Base-by-base conservation (phyloP, 768 basidiomycete species). In the Paxillus rubicundulus region DNA sequence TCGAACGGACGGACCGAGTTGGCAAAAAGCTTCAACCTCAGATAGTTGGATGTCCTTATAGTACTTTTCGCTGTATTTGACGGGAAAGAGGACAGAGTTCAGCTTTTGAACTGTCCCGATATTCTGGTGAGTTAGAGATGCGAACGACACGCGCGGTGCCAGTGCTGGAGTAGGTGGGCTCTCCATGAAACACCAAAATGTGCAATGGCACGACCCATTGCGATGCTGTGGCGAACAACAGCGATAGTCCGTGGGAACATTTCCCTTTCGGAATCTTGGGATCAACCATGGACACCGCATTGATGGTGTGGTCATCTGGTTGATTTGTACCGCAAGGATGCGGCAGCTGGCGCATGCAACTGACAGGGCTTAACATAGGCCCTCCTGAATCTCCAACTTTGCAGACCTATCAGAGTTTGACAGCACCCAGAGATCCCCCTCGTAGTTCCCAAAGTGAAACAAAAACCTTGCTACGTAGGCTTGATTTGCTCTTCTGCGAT, bases 11-110 rank as follows among this genome's bases (percentile, higher is more conserved):
- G 62, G 60, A 93, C 92, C 79, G 59, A 95, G 85, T 70, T 92
- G 86, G 74, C 90, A 92, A 70, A 90, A 94, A 17, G 87, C 82
- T 61, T 95, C 92, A 14, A 86, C 77, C 54, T 92, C 87, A 13
- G 88, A 80, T 38, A 78, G 74, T 44, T 91, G 70, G 55, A 95
- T 83, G 63, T 88, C 89, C 61, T 80, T 72, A 72, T 93, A 96
- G 75, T 94, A 94, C 66, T 85, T 86, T 61, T 91, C 87, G 68
- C 86, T 85, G 69, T 95, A 96, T 62, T 84, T 85, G 66, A 95
- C 88, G 24, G 93, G 92, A 68, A 94, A 93, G 38, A 95, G 79
- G 37, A 93, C 89, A 2, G 85, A 82, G 58, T 84, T 84, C 27
- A 86, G 74, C 61, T 70, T 86, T 48, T 65, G 66, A 36, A 72